These are phyloP conservation scores for Rhododendron simsii DNA, from an alignment of 148 eudicot genomes.

Conservation along the genomic window DNA sequence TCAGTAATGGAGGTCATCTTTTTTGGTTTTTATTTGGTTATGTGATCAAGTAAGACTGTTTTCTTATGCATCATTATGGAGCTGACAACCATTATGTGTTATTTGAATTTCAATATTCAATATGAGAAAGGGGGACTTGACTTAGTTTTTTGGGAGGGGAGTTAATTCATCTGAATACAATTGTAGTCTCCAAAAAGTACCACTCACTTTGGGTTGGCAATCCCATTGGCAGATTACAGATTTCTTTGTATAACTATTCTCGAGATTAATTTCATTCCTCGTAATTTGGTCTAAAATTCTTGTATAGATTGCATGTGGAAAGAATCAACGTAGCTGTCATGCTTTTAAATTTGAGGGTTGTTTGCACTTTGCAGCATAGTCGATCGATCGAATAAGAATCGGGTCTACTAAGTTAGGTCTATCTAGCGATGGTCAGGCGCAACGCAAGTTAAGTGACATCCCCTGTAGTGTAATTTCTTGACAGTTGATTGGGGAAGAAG, in stretches of 20 bases:
- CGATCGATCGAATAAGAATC: not conserved
- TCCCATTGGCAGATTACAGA: not conserved
- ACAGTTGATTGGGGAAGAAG: not conserved
- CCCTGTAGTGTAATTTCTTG: not conserved
- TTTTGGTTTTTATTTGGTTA: not conserved
- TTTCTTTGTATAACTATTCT: not conserved
- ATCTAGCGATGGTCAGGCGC: not conserved
- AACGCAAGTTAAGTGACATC: not conserved
- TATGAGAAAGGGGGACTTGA: not conserved
- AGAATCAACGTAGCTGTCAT: not conserved
- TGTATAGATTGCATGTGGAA: not conserved
- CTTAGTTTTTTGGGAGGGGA: not conserved
- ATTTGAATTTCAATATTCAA: not conserved
- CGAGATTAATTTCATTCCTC: not conserved
- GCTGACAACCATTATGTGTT: not conserved
- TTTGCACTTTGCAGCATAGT: not conserved
- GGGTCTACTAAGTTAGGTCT: not conserved
- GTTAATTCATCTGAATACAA: not conserved
- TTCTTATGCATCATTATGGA: not conserved
- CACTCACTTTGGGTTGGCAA: not conserved
- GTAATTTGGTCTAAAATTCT: not conserved
- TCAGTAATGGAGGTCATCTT: not conserved
- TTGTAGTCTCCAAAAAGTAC: not conserved
- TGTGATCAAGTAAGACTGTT: not conserved
- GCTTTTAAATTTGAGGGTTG: not conserved